These are phyloP conservation scores for Phytophthora foliorum DNA, from an alignment of 352 stramenopile genomes.

Conservation along the genomic window DNA sequence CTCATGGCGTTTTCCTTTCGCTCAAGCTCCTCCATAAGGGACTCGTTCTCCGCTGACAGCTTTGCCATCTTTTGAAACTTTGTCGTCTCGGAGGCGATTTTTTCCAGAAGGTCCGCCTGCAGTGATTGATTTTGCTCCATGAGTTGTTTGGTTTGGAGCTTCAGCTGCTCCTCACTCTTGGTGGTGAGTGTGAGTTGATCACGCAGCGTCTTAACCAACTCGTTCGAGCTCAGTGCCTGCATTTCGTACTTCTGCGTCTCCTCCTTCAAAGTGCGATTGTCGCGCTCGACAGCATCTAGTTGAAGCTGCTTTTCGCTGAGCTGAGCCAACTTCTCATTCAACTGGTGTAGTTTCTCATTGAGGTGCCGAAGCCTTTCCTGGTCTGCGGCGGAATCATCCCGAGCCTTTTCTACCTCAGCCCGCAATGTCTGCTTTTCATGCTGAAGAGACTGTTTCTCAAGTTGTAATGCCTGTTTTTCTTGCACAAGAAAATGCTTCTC, in stretches of 20 bases:
- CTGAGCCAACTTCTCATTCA: slow-evolving; percentile 45
- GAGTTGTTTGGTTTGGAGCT: slow-evolving; percentile 74
- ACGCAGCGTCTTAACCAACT: slow-evolving; percentile 60
- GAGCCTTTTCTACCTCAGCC: slow-evolving; percentile 30
- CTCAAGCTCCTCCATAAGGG: slow-evolving; percentile 60
- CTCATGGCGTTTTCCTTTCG: slow-evolving; percentile 47
- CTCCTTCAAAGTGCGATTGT: slow-evolving; percentile 69
- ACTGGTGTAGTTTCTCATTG: slow-evolving; percentile 47
- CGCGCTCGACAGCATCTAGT: slow-evolving; percentile 57
- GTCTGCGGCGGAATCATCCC: slow-evolving; percentile 20
- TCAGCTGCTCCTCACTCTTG: slow-evolving; percentile 76
- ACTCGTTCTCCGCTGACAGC: slow-evolving; percentile 68
- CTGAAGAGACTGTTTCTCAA: slow-evolving; percentile 51
- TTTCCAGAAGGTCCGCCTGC: slow-evolving; percentile 71
- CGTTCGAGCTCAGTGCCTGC: slow-evolving; percentile 62
- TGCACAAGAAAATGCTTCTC: slow-evolving; percentile 42
- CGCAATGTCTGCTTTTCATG: slow-evolving; percentile 41
- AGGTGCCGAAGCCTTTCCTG: slow-evolving; percentile 46
- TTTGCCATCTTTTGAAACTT: slow-evolving; percentile 80
- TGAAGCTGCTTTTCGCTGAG: slow-evolving; percentile 49
- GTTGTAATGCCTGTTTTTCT: slow-evolving; percentile 42
- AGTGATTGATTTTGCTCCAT: slow-evolving; percentile 78
- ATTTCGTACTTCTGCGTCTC: slow-evolving; percentile 71
- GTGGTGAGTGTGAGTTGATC: slow-evolving; percentile 62
- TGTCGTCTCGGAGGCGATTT: slow-evolving; percentile 68